Percentiles rank a stretch among this genome's conserved stretches.
phyloP scores from a whole-genome alignment of 768 basidiomycete species.

The Leccinellum albellum region DNA sequence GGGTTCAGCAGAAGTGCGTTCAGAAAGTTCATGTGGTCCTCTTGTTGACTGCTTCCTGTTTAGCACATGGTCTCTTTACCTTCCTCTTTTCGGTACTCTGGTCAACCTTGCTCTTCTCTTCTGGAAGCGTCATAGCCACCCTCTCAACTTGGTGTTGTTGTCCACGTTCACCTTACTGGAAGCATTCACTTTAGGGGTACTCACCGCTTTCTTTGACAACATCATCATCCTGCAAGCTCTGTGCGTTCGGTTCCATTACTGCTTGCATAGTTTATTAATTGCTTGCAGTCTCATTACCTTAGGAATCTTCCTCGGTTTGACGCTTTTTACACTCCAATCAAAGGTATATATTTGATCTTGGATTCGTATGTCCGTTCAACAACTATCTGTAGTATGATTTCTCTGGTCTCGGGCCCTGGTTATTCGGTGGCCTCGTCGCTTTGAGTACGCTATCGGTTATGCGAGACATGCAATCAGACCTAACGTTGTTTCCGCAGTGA shows the following conservation, averaged over 20 bases:
- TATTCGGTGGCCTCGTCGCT: conserved; percentile 82
- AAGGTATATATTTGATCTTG: conserved; percentile 49
- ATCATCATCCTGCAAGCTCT: conserved; percentile 81
- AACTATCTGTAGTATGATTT: conserved; percentile 74
- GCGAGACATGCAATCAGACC: neutral
- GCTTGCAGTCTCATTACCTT: conserved; percentile 71
- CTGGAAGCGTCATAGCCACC: conserved; percentile 92
- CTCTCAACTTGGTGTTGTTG: conserved; percentile 81
- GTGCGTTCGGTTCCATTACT: conserved; percentile 37
- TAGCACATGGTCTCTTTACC: conserved; percentile 77
- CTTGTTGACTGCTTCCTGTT: conserved; percentile 1
- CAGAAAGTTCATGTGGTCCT: neutral
- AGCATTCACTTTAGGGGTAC: conserved; percentile 84
- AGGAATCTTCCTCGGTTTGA: conserved; percentile 90
- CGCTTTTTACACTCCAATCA: conserved; percentile 91
- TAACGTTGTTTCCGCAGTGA: conserved; percentile 40
- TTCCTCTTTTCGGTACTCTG: conserved; percentile 75
- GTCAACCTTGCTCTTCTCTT: conserved; percentile 76
- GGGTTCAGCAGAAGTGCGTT: conserved; percentile 70
- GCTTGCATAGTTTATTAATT: conserved; percentile 7
- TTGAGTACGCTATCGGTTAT: conserved; percentile 46
- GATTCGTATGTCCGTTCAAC: neutral
- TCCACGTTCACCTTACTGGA: conserved; percentile 89
- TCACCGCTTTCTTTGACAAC: conserved; percentile 71
- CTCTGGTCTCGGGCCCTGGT: conserved; percentile 85